Evolutionary conservation across 495 filamentous ascomycete genomes (phyloP).

Genomic region (Talaromyces wortmannii): DNA sequence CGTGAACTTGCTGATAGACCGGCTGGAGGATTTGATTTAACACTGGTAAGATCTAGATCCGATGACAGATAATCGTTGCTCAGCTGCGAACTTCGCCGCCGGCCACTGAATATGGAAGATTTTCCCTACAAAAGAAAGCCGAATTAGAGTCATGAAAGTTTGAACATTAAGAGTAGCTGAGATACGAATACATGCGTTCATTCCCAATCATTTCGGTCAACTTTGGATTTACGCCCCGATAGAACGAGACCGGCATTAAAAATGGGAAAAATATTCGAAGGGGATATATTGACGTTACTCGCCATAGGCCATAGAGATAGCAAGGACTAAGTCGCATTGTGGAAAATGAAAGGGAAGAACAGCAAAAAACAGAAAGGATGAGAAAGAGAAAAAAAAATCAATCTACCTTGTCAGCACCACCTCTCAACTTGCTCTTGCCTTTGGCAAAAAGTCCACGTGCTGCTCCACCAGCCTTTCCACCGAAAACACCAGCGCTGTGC

Average conservation of each 20-base stretch:
- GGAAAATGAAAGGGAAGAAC: slow-evolving; percentile 16
- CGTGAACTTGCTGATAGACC: not conserved
- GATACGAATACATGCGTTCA: slow-evolving; percentile 8
- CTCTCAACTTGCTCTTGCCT: slow-evolving; percentile 73
- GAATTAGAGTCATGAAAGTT: slow-evolving; percentile 26
- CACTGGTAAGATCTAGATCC: not conserved
- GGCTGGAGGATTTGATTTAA: not conserved
- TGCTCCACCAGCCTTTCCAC: slow-evolving; percentile 55
- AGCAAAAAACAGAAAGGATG: slow-evolving; percentile 6
- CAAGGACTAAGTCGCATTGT: slow-evolving; percentile 17
- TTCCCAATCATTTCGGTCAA: slow-evolving; percentile 18
- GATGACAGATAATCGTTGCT: not conserved
- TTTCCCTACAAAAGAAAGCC: slow-evolving; percentile 36
- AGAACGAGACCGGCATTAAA: slow-evolving; percentile 12
- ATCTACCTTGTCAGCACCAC: slow-evolving; percentile 74
- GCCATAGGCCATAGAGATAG: slow-evolving; percentile 13
- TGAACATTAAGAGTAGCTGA: slow-evolving; percentile 3
- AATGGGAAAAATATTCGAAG: slow-evolving; percentile 7
- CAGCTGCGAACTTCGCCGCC: not conserved
- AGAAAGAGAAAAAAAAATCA: slow-evolving; percentile 19
- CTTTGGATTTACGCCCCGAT: slow-evolving; percentile 13
- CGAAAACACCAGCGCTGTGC: slow-evolving; percentile 66
- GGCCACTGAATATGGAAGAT: slow-evolving; percentile 19
- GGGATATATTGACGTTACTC: slow-evolving; percentile 29
- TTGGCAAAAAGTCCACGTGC: slow-evolving; percentile 85